A percentile compares a stretch with the other conserved stretches of the same genome.
These are phyloP conservation scores for Fusarium subglutinans DNA, from an alignment of 2,329 filamentous ascomycete genomes.

Conservation along the genomic window DNA sequence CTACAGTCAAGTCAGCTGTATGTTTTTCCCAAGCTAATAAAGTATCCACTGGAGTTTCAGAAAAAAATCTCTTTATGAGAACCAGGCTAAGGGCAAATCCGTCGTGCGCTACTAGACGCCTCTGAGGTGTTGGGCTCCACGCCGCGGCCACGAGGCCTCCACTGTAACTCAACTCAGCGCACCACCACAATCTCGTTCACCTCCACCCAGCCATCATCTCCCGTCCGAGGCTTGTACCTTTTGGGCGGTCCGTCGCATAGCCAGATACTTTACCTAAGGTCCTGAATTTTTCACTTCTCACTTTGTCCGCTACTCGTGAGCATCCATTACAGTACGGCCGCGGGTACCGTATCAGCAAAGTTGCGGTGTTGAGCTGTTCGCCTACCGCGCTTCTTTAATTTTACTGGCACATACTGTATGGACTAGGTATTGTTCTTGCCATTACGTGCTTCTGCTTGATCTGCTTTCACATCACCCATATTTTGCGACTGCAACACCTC, in stretches of 20 bases:
- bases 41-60: slow-evolving; percentile 40
- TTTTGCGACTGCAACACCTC: slow-evolving; percentile 15
- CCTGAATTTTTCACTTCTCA: neutral
- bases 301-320: slow-evolving; percentile 24
- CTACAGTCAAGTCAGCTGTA: neutral
- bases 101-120: slow-evolving; percentile 40
- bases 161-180: slow-evolving; percentile 27
- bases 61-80: slow-evolving; percentile 21
- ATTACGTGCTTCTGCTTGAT: neutral
- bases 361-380: slow-evolving; percentile 41
- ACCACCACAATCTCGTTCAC: slow-evolving; percentile 26
- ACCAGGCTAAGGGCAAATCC: slow-evolving; percentile 15
- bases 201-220: slow-evolving; percentile 25
- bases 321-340: slow-evolving; percentile 4
- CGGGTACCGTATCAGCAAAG: slow-evolving; percentile 10
- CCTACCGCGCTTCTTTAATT: slow-evolving; percentile 41
- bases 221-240: slow-evolving; percentile 21
- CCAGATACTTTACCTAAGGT: neutral
- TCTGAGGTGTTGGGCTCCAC: slow-evolving; percentile 34
- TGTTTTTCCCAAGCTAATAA: neutral
- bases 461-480: slow-evolving; percentile 9
- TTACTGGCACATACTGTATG: neutral
- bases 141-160: slow-evolving; percentile 37
- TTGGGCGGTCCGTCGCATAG: slow-evolving; percentile 24
- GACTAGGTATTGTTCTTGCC: neutral